Conservation (phyloP, 2,329 filamentous ascomycete species). For the Chaetomium olivaceum region DNA sequence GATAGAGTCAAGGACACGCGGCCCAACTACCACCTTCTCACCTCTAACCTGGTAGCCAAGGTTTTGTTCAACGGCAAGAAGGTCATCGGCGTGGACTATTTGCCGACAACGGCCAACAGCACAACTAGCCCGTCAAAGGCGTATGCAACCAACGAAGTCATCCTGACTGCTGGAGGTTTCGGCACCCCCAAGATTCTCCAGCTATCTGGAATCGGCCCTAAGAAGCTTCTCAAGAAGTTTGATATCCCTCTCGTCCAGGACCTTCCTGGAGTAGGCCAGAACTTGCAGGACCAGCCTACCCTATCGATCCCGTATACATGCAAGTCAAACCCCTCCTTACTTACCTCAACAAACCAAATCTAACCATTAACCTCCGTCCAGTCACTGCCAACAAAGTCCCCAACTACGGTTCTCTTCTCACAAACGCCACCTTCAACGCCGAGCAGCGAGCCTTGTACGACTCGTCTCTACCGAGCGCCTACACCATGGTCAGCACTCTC, state of each 20-base stretch:
- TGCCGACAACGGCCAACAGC: conserved; percentile 43
- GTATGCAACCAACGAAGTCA: conserved; percentile 40
- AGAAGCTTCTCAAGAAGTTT: conserved; percentile 39
- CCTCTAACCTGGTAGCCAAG: conserved; percentile 45
- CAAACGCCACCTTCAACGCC: conserved; percentile 39
- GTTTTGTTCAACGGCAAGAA: conserved; percentile 52
- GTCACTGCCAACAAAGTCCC: conserved; percentile 34
- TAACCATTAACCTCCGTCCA: conserved; percentile 2
- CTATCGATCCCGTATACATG: conserved; percentile 28
- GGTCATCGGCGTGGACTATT: conserved; percentile 61
- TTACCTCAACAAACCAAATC: neutral
- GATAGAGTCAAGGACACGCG: conserved; percentile 41
- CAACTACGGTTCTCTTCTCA: conserved; percentile 36
- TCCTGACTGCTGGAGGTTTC: conserved; percentile 45
- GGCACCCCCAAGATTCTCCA: conserved; percentile 50
- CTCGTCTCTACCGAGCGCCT: conserved; percentile 36
- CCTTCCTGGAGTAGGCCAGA: conserved; percentile 51
- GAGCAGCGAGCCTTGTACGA: conserved; percentile 38
- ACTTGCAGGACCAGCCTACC: conserved; percentile 45
- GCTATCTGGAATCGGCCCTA: conserved; percentile 50
- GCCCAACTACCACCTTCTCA: conserved; percentile 60
- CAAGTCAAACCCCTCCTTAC: conserved; percentile 25
- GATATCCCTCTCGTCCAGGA: conserved; percentile 45
- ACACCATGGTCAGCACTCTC: conserved; percentile 35
- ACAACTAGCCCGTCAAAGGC: conserved; percentile 5